phyloP scores from a whole-genome alignment of 345 rosid species.

The Aurinia saxatilis region DNA sequence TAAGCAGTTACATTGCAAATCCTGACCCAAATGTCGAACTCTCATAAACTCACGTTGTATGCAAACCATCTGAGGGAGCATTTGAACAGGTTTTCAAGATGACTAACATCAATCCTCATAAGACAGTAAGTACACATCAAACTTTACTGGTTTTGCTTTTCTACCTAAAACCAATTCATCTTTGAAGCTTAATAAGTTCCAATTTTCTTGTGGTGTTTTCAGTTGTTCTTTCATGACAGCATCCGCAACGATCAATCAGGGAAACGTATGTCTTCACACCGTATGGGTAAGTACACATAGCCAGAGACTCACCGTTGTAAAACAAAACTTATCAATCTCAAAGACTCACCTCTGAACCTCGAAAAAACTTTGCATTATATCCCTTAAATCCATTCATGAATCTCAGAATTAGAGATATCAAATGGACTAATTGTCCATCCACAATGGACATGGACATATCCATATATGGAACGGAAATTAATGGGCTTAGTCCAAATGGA shows the following conservation, averaged over 20 bases:
- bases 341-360: no score
- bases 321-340: not conserved
- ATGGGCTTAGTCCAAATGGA: no score
- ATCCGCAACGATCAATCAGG: conserved; percentile 71
- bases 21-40: conserved; percentile 28
- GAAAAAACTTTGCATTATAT: no score
- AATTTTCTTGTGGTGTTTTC: conserved; percentile 12
- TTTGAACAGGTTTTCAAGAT: conserved; percentile 65
- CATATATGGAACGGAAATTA: no score
- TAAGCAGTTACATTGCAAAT: conserved; percentile 29
- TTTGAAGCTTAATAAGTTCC: not conserved
- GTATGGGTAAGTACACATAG: conserved; percentile 51
- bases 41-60: conserved; percentile 59
- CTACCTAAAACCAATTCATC: not conserved
- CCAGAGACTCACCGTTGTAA: not conserved
- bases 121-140: conserved; percentile 46
- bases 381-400: no score
- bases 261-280: conserved; percentile 71
- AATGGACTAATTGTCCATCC: no score
- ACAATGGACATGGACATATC: no score
- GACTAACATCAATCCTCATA: conserved; percentile 60
- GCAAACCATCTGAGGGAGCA: conserved; percentile 85
- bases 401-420: no score
- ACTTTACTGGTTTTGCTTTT: not conserved
- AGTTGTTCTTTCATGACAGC: conserved; percentile 93